Percentiles rank a stretch among this genome's conserved stretches.
phyloP scores from a whole-genome alignment of 768 basidiomycete species.

The Kwoniella sp. region DNA sequence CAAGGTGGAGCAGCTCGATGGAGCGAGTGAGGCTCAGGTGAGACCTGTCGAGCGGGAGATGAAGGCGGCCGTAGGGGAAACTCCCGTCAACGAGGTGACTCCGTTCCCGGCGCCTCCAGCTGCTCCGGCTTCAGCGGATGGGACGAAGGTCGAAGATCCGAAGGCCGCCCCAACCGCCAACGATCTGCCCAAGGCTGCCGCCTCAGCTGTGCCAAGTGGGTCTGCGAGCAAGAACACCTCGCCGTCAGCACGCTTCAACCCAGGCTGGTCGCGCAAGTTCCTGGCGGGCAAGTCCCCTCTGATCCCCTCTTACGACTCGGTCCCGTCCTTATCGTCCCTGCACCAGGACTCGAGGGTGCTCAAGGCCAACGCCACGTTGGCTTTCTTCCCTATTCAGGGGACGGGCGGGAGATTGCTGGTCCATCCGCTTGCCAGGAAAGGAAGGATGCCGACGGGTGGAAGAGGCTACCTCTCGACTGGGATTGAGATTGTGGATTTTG shows the following conservation, averaged over 20 bases:
- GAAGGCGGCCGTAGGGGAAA: neutral
- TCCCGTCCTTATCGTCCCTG: constrained; percentile 43
- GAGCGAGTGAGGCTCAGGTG: neutral
- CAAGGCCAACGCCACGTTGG: constrained; percentile 33
- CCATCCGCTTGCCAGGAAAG: constrained; percentile 44
- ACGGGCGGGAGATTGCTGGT: constrained; percentile 50
- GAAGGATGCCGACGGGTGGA: constrained; percentile 42
- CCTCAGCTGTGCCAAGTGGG: neutral
- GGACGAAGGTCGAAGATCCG: too few species aligned
- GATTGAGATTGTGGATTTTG: constrained; percentile 47
- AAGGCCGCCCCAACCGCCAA: neutral
- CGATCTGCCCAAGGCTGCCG: neutral
- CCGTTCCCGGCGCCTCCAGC: constrained; percentile 3
- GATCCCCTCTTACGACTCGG: constrained; percentile 49
- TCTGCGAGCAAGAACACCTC: neutral
- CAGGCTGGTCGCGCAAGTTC: constrained; percentile 50
- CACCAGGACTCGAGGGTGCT: constrained; percentile 48
- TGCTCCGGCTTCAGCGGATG: neutral
- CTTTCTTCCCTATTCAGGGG: constrained; percentile 52
- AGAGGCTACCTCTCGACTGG: constrained; percentile 42
- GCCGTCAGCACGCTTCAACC: constrained; percentile 29
- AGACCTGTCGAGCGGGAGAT: neutral
- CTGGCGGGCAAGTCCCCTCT: constrained; percentile 50
- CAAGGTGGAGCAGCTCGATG: neutral
- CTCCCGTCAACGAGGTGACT: neutral